phyloP scores from a whole-genome alignment of 2,329 filamentous ascomycete species.

The Penicillium sp. region DNA sequence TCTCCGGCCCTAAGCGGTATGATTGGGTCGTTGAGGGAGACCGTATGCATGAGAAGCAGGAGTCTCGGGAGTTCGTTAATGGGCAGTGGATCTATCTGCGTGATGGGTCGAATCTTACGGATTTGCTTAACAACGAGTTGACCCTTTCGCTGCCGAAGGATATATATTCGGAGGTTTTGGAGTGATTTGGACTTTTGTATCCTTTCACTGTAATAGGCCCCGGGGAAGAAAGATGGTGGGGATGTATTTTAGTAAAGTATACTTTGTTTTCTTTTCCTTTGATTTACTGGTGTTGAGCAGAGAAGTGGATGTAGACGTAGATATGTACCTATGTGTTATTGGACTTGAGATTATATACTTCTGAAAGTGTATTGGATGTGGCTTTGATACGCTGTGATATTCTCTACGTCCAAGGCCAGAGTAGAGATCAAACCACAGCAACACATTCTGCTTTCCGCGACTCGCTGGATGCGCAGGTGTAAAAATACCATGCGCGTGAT shows the following conservation, averaged over 20 bases:
- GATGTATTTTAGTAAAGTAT: background rate
- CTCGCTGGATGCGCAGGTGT: background rate
- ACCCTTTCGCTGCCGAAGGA: slow-evolving; percentile 55
- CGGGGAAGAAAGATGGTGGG: background rate
- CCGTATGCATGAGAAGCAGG: slow-evolving; percentile 72
- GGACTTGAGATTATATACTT: background rate
- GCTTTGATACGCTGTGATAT: background rate
- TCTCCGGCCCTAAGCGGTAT: slow-evolving; percentile 87
- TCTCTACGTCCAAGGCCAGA: background rate
- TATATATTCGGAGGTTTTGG: slow-evolving; percentile 30
- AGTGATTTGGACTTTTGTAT: background rate
- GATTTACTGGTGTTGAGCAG: background rate
- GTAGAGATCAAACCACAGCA: background rate
- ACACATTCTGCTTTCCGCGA: background rate
- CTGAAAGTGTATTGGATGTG: background rate
- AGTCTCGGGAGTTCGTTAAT: slow-evolving; percentile 46
- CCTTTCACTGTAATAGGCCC: too few relatives aligned
- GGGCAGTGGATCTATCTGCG: slow-evolving; percentile 85
- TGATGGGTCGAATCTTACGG: slow-evolving; percentile 70
- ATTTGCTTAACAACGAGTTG: slow-evolving; percentile 70
- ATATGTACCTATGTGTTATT: background rate
- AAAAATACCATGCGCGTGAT: background rate
- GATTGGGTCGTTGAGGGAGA: slow-evolving; percentile 76
- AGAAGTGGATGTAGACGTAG: background rate
- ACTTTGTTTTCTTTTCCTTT: background rate